phyloP scores from a whole-genome alignment of 208 protist species.

The Leishmania tropica region DNA sequence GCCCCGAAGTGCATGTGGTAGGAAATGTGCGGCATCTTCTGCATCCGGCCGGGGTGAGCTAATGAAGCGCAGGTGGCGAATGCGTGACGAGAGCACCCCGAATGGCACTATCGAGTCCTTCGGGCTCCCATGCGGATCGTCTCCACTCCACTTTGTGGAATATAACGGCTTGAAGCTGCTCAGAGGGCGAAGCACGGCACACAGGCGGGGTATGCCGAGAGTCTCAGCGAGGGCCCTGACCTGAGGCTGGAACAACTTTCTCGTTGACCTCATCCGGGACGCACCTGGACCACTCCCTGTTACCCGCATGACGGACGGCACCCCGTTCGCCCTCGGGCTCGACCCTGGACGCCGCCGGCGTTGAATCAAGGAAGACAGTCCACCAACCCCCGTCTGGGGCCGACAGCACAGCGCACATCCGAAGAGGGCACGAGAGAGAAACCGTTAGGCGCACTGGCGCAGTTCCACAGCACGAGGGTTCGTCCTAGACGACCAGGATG shows the following conservation, averaged over 20 bases:
- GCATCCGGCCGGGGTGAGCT: background rate
- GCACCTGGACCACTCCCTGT: background rate
- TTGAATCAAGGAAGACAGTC: background rate
- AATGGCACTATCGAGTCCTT: background rate
- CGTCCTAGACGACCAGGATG: background rate
- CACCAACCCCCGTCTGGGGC: background rate
- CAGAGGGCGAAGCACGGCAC: background rate
- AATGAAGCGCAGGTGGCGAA: background rate
- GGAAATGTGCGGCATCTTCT: background rate
- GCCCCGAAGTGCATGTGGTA: background rate
- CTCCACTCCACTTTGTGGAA: background rate
- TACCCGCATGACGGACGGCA: background rate
- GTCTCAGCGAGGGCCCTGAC: background rate
- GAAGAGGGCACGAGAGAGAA: background rate
- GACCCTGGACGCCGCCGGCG: background rate
- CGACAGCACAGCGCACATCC: background rate
- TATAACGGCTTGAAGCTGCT: background rate
- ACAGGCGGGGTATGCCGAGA: background rate
- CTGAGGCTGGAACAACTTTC: background rate
- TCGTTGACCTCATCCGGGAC: background rate
- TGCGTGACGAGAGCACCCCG: background rate
- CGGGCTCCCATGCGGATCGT: too few relatives aligned
- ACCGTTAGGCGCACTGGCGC: background rate
- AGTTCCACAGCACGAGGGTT: background rate
- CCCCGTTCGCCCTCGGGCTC: background rate